Base-by-base conservation (phyloP, 352 stramenopile genomes). In the Phytophthora pseudosyringae region DNA sequence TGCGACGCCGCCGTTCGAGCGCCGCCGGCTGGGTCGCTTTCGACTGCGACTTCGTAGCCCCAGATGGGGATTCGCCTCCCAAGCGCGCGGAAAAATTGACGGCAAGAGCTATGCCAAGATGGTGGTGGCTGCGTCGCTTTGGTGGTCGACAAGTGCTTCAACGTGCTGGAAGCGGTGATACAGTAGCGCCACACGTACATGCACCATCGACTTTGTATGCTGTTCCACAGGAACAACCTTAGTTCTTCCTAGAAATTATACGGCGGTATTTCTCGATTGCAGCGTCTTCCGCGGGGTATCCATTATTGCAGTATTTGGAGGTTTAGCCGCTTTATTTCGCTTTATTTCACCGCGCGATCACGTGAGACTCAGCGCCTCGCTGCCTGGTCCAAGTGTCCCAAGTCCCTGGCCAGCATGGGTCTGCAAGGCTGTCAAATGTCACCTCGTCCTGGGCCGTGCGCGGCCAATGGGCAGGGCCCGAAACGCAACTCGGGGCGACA, bases 311-410 rank as follows among this genome's bases (percentile, higher is more conserved):
- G 21, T 21, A 21, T 21, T 21, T 21, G 21, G 21, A 21, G 2
- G 21, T 21, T 1, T 21, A 21, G 21, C 21, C 21, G 21, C 21
- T 21, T 21, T 21, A 21, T 21, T 21, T 21, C 21, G 21, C n/a
- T n/a, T n/a, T n/a, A 48, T 59, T 65, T 64, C 61, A 56, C 36
- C 32, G 61, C 61, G 47, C 47, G 62, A 59, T 46, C 28, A 58
- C 33, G 48, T 56, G 36, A 29, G 9, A 39, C 18, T 29, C 26
- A 39, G 13, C n/a, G 8, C 38, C 25, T 50, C 50, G 32, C 13
- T 52, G 50, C 44, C 60, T 63, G 60, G 60, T 69, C 60, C 40
- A 57, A 64, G 40, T 69, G 61, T 69, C 61, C 28, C 61, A 69
- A 57, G 13, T 35, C 5, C 5, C 25, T 38, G 12, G n/a, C n/a